Evolutionary conservation across 73 alveolate genomes (phyloP).

Genomic region (Effrenium voratum): DNA sequence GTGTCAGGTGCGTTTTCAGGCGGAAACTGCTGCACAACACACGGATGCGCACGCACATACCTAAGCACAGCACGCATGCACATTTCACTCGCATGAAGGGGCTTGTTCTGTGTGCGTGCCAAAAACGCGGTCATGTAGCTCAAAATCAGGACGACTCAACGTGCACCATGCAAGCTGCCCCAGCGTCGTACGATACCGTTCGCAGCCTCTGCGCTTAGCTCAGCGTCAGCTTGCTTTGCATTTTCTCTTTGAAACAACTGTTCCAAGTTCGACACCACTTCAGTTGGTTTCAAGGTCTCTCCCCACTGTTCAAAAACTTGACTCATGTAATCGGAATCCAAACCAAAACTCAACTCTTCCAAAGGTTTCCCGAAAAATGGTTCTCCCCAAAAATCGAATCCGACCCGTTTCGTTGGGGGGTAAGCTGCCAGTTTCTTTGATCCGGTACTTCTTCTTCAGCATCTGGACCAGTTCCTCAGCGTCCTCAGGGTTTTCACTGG

Average conservation of each 20-base stretch:
- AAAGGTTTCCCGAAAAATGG: not conserved
- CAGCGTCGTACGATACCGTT: not conserved
- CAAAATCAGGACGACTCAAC: not conserved
- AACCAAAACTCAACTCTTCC: not conserved
- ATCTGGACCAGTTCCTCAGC: not conserved
- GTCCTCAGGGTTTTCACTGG: not conserved
- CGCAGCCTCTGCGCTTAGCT: not conserved
- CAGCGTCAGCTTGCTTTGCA: not conserved
- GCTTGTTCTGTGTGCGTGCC: not conserved
- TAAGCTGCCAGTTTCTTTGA: not conserved
- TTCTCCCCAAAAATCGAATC: not conserved
- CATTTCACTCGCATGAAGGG: not conserved
- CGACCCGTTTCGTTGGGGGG: not conserved
- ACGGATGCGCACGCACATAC: not conserved
- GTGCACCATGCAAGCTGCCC: not conserved
- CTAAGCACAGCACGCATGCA: not conserved
- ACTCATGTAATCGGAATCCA: not conserved
- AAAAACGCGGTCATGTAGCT: not conserved
- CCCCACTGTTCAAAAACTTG: not conserved
- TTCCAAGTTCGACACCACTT: not conserved
- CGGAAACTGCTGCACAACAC: not conserved
- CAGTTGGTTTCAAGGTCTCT: not conserved
- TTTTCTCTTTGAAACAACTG: not conserved
- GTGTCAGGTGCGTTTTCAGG: not conserved
- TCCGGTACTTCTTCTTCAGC: not conserved